Conservation (phyloP, 805 yeast species). For the Kregervanrija fluxuum region DNA sequence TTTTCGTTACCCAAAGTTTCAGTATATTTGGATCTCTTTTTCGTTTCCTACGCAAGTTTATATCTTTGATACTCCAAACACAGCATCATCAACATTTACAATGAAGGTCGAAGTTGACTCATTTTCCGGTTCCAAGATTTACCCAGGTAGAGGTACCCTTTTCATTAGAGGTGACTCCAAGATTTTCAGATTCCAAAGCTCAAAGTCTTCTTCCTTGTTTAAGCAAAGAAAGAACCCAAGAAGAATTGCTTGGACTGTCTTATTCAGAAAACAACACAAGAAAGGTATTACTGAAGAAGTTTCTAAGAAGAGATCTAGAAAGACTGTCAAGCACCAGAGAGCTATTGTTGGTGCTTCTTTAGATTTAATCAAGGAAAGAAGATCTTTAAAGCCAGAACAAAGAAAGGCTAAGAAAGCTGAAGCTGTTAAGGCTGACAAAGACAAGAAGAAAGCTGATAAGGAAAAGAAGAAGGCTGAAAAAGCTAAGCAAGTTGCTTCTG, state of each 20-base stretch:
- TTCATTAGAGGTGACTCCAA: slow-evolving; percentile 99
- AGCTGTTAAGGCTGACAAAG: slow-evolving; percentile 77
- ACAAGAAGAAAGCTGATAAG: slow-evolving; percentile 84
- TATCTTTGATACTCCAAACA: too few relatives aligned
- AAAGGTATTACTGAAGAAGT: slow-evolving; percentile 99
- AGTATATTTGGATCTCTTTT: too few relatives aligned
- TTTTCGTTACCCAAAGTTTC: too few relatives aligned
- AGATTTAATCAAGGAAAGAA: slow-evolving; percentile 97
- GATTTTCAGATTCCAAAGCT: slow-evolving; percentile 98
- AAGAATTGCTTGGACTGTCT: slow-evolving; percentile 99
- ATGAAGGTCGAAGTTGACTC: slow-evolving; percentile 99
- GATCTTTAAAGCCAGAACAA: slow-evolving; percentile 90
- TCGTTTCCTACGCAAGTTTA: too few relatives aligned
- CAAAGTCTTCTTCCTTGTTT: slow-evolving; percentile 97
- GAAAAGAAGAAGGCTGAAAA: slow-evolving; percentile 93
- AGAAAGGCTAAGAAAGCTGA: slow-evolving; percentile 97
- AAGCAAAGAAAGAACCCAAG: slow-evolving; percentile 99
- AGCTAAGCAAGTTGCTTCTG: slow-evolving; percentile 74
- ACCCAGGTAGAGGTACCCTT: slow-evolving; percentile 99
- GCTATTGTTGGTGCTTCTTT: slow-evolving; percentile 99
- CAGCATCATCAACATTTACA: slow-evolving; percentile 10
- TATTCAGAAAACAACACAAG: slow-evolving; percentile 99
- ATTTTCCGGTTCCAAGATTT: slow-evolving; percentile 98
- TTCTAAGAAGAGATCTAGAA: slow-evolving; percentile 94
- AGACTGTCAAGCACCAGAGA: slow-evolving; percentile 97